Base-by-base conservation (phyloP, 2,329 filamentous ascomycete genomes). In the Aureobasidium sp. region DNA sequence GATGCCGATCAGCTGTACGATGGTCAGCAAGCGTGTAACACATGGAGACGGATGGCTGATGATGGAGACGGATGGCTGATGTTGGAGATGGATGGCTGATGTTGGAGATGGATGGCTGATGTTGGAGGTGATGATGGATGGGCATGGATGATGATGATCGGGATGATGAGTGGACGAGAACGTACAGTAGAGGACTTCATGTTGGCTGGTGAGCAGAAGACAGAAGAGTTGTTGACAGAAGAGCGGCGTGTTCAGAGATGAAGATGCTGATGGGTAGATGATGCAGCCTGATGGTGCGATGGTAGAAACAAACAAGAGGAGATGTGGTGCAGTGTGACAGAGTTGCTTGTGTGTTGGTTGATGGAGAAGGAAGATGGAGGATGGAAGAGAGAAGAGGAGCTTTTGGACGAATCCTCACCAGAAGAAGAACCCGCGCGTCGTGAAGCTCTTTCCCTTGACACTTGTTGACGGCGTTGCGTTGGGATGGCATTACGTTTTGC, bases 121-220 rank as follows among this genome's bases (percentile, higher is more conserved):
- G 44, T 26, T 44, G 15, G 9, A 46, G 43, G 32, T 34, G 44
- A 27, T 48, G 46, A 50, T 50, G 47, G 32, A 36, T 36, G 48
- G n/a, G 10, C 6, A 27, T 44, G 41, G 41, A 10, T 44, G 41
- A 37, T 48, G 20, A 27, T 52, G 34, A 20, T 12, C 27, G 50
- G 47, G 41, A 37, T 48, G 20, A 27, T 52, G 34, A 20, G n/a
- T 39, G 50, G 47, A 13, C 15, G 53, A 24, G 12, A 20, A 60
- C 57, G 44, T 60, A 60, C 57, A 20, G 44, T 60, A n/a, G 44
- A 41, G 46, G 41, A 4, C 57, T 60, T 60, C 57, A 60, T 60
- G 12, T 12, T 55, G 57, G 32, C 10, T 47, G 41, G 20, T 26
- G 20, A 26, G 41, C 9, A 26, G 41, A 37, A 59, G 43, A 34